Conservation (phyloP, 2,329 filamentous ascomycete species). For the Aureobasidium sp. region DNA sequence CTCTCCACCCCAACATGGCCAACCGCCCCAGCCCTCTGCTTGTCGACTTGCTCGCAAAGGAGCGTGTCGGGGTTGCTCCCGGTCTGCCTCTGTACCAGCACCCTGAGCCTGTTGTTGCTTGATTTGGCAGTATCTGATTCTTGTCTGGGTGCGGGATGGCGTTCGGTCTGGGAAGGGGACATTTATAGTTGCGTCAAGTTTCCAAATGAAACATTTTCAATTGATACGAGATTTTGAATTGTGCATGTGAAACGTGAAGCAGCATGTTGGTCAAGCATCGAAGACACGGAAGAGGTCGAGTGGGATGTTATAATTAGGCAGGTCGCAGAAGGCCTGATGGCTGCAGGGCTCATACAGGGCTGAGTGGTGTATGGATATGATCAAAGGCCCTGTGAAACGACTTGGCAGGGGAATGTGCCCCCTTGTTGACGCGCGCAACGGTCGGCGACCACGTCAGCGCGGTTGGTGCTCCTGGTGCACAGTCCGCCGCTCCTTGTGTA, state of each 20-base stretch:
- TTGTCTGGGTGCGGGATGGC: not conserved
- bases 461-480: not conserved
- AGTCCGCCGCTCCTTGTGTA: not conserved
- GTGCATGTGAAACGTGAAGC: not conserved
- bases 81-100: conserved; percentile 21
- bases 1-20: conserved; percentile 63
- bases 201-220: not conserved
- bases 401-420: conserved; percentile 3
- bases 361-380: not conserved
- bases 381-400: not conserved
- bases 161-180: not conserved
- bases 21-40: conserved; percentile 81
- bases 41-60: conserved; percentile 84
- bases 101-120: conserved; percentile 9
- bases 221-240: not conserved
- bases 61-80: conserved; percentile 74
- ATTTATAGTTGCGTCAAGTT: not conserved
- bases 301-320: not conserved
- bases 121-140: not conserved
- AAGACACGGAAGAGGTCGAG: not conserved
- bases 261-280: not conserved
- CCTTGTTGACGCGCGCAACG: conserved; percentile 1
- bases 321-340: not conserved
- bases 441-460: conserved; percentile 1
- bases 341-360: not conserved